These are phyloP conservation scores for Tetraselmis striata DNA, from an alignment of 139 green algal genomes.

Conservation along the genomic window DNA sequence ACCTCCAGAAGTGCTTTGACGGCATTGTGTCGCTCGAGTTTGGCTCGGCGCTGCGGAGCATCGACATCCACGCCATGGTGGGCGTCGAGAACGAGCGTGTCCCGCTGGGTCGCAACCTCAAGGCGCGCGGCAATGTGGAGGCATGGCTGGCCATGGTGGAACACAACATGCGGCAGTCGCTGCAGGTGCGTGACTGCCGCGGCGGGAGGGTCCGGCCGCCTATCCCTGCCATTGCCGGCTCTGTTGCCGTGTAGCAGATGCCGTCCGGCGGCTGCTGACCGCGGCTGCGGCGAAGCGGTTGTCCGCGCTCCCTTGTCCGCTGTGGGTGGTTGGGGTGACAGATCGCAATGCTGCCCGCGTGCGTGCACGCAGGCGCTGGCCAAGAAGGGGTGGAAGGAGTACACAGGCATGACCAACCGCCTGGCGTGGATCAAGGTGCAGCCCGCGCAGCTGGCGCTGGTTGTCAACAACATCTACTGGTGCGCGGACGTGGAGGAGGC, in stretches of 20 bases:
- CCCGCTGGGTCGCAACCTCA: conserved; percentile 7
- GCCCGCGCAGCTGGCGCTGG: conserved; percentile 33
- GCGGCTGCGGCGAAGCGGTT: no score
- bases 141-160: conserved; percentile 11
- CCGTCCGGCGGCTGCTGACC: no score
- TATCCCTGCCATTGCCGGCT: no score
- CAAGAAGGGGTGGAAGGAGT: conserved; percentile 30
- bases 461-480: conserved; percentile 40
- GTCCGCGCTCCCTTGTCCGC: no score
- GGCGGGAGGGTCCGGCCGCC: background rate
- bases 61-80: conserved; percentile 14
- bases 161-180: conserved; percentile 5
- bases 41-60: conserved; percentile 3
- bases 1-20: conserved; percentile 21
- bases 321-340: no score
- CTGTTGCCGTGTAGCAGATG: no score
- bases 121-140: conserved; percentile 14
- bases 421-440: conserved; percentile 27
- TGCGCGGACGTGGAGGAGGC: conserved; percentile 19
- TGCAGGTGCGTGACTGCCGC: no score
- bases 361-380: conserved; percentile 9
- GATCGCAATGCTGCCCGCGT: no score
- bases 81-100: conserved; percentile 8
- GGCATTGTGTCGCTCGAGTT: conserved; percentile 17
- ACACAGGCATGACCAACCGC: conserved; percentile 12